A percentile compares a stretch with the other conserved stretches of the same genome.
phyloP scores from a whole-genome alignment of 345 rosid genomes.

The Eucalyptus pumila region DNA sequence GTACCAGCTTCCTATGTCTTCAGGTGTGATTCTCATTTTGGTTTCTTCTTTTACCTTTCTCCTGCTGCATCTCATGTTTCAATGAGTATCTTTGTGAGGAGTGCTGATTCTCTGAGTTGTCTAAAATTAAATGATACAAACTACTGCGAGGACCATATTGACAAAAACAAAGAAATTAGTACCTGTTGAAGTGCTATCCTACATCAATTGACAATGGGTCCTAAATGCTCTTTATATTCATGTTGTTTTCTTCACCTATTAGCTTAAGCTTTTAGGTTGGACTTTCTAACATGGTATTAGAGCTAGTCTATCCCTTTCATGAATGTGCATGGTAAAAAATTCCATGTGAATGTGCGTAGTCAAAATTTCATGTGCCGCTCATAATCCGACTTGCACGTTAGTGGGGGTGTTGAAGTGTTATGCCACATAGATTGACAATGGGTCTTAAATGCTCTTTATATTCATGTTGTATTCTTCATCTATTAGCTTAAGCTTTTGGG shows the following conservation, averaged over 20 bases:
- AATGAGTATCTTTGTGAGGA: not conserved
- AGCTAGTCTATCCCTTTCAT: not conserved
- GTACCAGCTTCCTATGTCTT: conserved; percentile 85
- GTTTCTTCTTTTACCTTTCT: not conserved
- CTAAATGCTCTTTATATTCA: too few relatives aligned
- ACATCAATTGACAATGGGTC: too few relatives aligned
- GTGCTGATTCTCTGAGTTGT: not conserved
- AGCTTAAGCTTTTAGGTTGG: not conserved
- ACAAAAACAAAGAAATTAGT: not conserved
- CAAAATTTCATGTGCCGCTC: not conserved
- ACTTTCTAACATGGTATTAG: not conserved
- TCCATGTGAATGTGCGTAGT: too few relatives aligned
- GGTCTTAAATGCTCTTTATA: not conserved
- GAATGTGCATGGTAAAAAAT: not conserved
- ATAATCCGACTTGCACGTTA: not conserved
- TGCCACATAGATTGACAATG: not conserved
- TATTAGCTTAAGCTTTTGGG: not conserved
- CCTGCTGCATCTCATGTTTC: not conserved
- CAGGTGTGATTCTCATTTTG: conserved; percentile 43
- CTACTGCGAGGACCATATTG: not conserved
- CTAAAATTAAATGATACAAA: not conserved
- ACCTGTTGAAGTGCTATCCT: too few relatives aligned
- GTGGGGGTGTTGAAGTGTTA: not conserved
- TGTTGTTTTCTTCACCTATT: too few relatives aligned
- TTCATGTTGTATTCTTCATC: not conserved